Conservation (phyloP, 768 basidiomycete genomes). For the Jaapia argillacea region DNA sequence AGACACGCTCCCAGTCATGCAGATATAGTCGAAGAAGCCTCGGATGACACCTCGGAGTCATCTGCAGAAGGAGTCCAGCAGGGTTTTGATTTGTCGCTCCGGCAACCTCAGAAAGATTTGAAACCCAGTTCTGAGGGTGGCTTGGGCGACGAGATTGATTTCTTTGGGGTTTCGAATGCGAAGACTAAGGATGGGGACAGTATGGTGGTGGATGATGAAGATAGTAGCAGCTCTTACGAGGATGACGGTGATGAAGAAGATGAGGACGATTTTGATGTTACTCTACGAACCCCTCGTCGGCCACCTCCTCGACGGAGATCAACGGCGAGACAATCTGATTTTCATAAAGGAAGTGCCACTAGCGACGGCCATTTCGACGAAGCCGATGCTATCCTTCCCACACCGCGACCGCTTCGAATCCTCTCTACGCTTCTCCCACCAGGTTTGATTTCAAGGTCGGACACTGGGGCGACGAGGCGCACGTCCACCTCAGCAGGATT, state of each 20-base stretch:
- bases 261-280: slow-evolving; percentile 51
- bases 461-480: too few relatives aligned
- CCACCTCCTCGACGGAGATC: background rate
- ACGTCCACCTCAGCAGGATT: too few relatives aligned
- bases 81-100: slow-evolving; percentile 69
- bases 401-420: too few relatives aligned
- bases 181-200: slow-evolving; percentile 3
- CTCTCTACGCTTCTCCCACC: too few relatives aligned
- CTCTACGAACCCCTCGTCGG: slow-evolving; percentile 46
- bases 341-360: too few relatives aligned
- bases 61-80: slow-evolving; percentile 17
- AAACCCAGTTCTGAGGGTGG: slow-evolving; percentile 47
- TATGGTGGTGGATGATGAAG: slow-evolving; percentile 7
- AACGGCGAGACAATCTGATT: too few relatives aligned
- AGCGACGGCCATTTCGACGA: too few relatives aligned
- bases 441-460: too few relatives aligned
- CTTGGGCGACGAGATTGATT: slow-evolving; percentile 46
- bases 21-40: slow-evolving; percentile 7
- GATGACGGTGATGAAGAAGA: background rate
- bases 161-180: slow-evolving; percentile 29
- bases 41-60: background rate
- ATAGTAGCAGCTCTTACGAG: background rate
- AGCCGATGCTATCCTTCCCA: too few relatives aligned
- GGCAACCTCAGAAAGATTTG: slow-evolving; percentile 48
- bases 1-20: background rate